A percentile compares a stretch with the other conserved stretches of the same genome.
These are phyloP conservation scores for Vigna hirtella DNA, from an alignment of 306 rosid species.

Conservation along the genomic window DNA sequence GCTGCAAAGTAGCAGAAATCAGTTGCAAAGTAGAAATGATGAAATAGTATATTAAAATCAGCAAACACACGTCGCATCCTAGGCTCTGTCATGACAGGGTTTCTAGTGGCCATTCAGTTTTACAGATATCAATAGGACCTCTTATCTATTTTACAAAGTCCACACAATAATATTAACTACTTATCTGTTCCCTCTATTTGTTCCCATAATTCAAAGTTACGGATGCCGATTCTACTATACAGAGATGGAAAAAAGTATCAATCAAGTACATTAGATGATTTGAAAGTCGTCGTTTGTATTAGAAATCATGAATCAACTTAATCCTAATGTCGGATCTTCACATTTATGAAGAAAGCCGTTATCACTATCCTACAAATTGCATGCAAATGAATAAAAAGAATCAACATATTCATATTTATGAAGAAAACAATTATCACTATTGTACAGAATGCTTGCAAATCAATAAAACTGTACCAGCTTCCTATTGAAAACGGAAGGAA, in stretches of 20 bases:
- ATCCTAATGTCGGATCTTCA: constrained; percentile 8
- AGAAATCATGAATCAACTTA: neutral
- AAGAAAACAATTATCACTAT: too few relatives aligned
- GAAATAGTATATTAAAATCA: constrained; percentile 33
- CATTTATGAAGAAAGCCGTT: constrained; percentile 13
- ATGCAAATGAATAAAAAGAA: constrained; percentile 12
- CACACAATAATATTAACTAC: neutral
- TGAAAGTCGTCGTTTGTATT: neutral
- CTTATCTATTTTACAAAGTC: constrained; percentile 11
- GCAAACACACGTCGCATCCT: constrained; percentile 26
- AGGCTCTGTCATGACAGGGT: constrained; percentile 20
- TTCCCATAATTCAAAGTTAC: constrained; percentile 10
- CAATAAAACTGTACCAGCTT: neutral
- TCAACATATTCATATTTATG: too few relatives aligned
- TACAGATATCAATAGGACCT: constrained; percentile 17
- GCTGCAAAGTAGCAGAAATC: constrained; percentile 61
- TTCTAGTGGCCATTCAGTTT: constrained; percentile 28
- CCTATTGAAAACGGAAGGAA: neutral
- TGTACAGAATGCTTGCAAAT: too few relatives aligned
- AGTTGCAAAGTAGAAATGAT: constrained; percentile 16
- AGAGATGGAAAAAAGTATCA: constrained; percentile 15
- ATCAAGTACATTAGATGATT: neutral
- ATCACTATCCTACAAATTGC: neutral
- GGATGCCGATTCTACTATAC: neutral
- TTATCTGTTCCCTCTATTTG: constrained; percentile 17